Base-by-base conservation (phyloP, 148 eudicot genomes). In the Silene conica region DNA sequence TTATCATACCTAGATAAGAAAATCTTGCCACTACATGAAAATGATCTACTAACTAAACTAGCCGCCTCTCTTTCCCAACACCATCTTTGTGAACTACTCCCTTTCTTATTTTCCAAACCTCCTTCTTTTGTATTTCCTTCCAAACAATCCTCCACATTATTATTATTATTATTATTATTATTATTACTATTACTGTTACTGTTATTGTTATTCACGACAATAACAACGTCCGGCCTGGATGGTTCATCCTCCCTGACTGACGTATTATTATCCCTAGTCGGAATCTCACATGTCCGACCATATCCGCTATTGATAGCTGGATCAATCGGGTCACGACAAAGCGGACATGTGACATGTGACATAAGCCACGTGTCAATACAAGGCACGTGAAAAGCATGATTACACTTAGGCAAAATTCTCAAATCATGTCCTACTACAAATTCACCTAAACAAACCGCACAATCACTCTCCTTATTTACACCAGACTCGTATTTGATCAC, bases 291-390 rank as follows among this genome's bases (percentile, higher is more conserved):
- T 7, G 59, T 31, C 5, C 9, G 67, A 57, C 52, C 66, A 55
- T 0, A 19, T 57, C 48, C 61, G 11, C 13, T 14, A 21, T 63
- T 13, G 31, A 43, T 66, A 28, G 55, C 16, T 9, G 63, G 59
- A 18, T 82, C 73, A 14, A 87, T 83, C 6, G 83, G 84, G 19
- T 92, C 90, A 38, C 97, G 86, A 69, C 97, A 91, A 67, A 89
- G 34, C 1, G 97, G 97, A 63, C 97, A 91, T 67, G 86, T 91
- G 16, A 86, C 89, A 74, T 87, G 97, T 0, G 97, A 87, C 41
- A 74, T 70, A 16, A 91, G 92, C 97, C 97, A 88, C 9, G 97
- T 88, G 67, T 92, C 97, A 63, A 89, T 87, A 81, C 97, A 92
- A 54, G 82, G 74, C 14, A 92, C 9, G 79, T 92, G 97, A 73